Evolutionary conservation across 2,329 filamentous ascomycete species (phyloP).

Genomic region (Periconia sp.): DNA sequence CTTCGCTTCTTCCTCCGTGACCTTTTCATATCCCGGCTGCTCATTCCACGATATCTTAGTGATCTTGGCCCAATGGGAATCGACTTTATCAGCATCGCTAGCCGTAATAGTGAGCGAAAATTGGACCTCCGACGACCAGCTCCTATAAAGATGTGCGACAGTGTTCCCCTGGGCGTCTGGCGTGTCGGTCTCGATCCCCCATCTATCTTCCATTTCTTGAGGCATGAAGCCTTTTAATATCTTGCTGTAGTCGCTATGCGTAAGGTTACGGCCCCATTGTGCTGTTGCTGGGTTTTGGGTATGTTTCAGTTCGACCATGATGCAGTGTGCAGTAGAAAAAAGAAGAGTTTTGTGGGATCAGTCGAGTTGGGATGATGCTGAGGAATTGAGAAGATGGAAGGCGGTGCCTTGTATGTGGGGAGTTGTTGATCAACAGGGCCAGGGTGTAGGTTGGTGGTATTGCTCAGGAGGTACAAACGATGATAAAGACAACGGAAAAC

Average conservation of each 20-base stretch:
- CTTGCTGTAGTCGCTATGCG: slow-evolving; percentile 12
- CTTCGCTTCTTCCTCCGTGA: slow-evolving; percentile 15
- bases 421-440: too few species aligned
- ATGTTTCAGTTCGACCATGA: slow-evolving; percentile 1
- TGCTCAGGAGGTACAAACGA: too few species aligned
- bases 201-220: slow-evolving; percentile 11
- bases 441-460: too few species aligned
- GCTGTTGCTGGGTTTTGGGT: slow-evolving; percentile 9
- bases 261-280: slow-evolving; percentile 12
- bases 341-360: neutral
- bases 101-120: slow-evolving; percentile 8
- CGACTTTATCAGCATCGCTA: slow-evolving; percentile 12
- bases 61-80: slow-evolving; percentile 15
- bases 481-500: too few species aligned
- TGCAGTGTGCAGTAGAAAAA: neutral
- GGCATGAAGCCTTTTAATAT: slow-evolving; percentile 11
- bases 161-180: slow-evolving; percentile 7
- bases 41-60: slow-evolving; percentile 14
- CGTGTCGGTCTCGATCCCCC: slow-evolving; percentile 6
- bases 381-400: neutral
- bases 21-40: neutral
- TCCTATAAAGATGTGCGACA: slow-evolving; percentile 8
- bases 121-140: slow-evolving; percentile 6
- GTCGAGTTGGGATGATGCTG: neutral
- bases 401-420: too few species aligned